Percentiles rank a stretch among this genome's conserved stretches.
Conservation (phyloP, 345 rosid genomes). For the Ceriops decandra region DNA sequence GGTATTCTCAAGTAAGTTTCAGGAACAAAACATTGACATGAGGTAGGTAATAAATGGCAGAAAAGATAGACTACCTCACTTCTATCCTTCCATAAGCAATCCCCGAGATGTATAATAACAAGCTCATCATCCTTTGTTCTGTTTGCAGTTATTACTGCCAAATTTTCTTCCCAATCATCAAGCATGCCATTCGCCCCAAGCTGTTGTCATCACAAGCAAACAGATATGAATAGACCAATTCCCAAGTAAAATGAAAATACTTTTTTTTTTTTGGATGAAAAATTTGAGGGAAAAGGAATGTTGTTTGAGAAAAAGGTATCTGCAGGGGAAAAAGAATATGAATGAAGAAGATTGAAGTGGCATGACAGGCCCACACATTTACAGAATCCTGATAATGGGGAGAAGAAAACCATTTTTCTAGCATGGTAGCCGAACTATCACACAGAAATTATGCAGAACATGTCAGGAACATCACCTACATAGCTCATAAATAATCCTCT, state of each 20-base stretch:
- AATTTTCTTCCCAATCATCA: conserved; percentile 97
- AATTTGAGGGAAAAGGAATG: no score
- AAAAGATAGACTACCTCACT: conserved; percentile 64
- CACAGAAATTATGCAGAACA: not conserved
- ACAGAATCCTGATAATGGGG: not conserved
- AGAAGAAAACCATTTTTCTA: not conserved
- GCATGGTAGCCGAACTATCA: no score
- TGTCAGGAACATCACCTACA: not conserved
- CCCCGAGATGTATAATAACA: conserved; percentile 94
- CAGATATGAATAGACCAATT: not conserved
- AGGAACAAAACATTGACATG: conserved; percentile 14
- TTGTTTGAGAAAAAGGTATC: no score
- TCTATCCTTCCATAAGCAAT: conserved; percentile 95
- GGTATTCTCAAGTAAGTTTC: conserved; percentile 24
- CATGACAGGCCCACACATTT: conserved; percentile 7
- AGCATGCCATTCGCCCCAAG: conserved; percentile 75
- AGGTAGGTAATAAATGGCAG: conserved; percentile 12
- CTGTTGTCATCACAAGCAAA: conserved; percentile 34
- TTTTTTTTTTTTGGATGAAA: no score
- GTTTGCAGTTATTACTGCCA: conserved; percentile 94
- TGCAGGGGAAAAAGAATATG: no score
- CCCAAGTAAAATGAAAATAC: not conserved
- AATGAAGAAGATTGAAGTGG: no score
- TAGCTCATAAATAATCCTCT: not conserved
- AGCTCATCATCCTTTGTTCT: conserved; percentile 94